Base-by-base conservation (phyloP, 169 alveolate species). In the Prorocentrum cordatum region DNA sequence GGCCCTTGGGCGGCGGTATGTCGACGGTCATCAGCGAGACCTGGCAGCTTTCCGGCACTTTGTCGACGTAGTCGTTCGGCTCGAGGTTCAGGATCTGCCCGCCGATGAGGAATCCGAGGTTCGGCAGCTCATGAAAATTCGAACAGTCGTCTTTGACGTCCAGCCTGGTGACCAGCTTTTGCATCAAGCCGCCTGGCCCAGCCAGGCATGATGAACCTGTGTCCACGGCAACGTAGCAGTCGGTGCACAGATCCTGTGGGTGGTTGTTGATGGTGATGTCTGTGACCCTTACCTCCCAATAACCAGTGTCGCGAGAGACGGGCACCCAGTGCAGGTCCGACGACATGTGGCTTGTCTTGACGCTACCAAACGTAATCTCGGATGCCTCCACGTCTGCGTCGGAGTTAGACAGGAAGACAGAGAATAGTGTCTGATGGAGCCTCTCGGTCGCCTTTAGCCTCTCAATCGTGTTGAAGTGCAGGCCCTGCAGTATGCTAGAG, bases 1-100 rank as follows among this genome's bases (percentile, higher is more conserved):
- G 96, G 31, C 96, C 96, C 7, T 95, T 92, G 47, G 95, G 95
- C 16, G 95, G 93, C 29, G 96, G 95, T 38, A 94, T 93, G 87
- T 94, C 96, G 92, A 92, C 59, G 22, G 72, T 29, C 73, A 68
- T 66, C 47, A 86, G 70, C 14, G 79, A 32, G 29, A 66, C 64
- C 31, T 45, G 31, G 64, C 87, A 24, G 54, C 54, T 3, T 29
- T 39, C 85, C 6, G 39, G 70, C 5, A 71, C 24, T 20, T 71
- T 58, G 61, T 70, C 86, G 62, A 86, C 87, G 83, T 86, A 86
- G 70, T 86, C 87, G 29, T 66, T 38, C 22, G 92, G 87, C 67
- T 72, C 42, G 62, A 86, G 45, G 36, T 86, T 71, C 80, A 70
- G 38, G 47, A 86, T 62, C 47, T 79, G 89, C 27, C 71, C 87